Evolutionary conservation across 139 green algal species (phyloP), one percentile per base, ranked within the genome.

Genomic region (Auxenochlorella pyrenoidosa): DNA sequence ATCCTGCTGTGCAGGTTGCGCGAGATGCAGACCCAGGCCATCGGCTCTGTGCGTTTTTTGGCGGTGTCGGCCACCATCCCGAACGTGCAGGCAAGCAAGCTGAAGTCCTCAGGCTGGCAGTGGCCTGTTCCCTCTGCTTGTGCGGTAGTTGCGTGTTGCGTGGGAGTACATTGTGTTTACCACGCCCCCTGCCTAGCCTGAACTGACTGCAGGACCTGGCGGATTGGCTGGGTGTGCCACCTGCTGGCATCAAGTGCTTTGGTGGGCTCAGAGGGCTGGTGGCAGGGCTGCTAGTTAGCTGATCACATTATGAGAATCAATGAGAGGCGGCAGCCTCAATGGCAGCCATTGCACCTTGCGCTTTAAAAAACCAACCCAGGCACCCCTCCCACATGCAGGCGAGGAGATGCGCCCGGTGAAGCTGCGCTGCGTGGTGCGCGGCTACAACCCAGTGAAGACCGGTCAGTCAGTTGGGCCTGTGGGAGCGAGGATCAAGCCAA

Each of bases 341-440:
- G n/a, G n/a, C n/a, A n/a, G n/a, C n/a, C n/a, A n/a, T n/a, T n/a
- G n/a, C n/a, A n/a, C n/a, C n/a, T n/a, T n/a, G n/a, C n/a, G n/a
- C n/a, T n/a, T n/a, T n/a, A n/a, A n/a, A n/a, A n/a, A n/a, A n/a
- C n/a, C n/a, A n/a, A n/a, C n/a, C n/a, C n/a, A n/a, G n/a, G n/a
- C n/a, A n/a, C n/a, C n/a, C n/a, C n/a, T n/a, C n/a, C n/a, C n/a
- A 91, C 94, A 83, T 93, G 84, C 85, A 93, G 73, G 94, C 66
- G 94, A 98, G 81, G 96, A 99, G 90, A 94, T 96, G 87, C 88
- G 97, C 28, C 97, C 97, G 10, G 94, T 97, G 13, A 93, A 94
- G 80, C 93, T 99, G 34, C 90, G 86, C 30, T 98, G 95, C 0
- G 81, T 94, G 24, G 96, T 99, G 22, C 92, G 91, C 30, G 95